phyloP scores from a whole-genome alignment of 768 basidiomycete genomes.

The Cystofilobasidium bisporidii region DNA sequence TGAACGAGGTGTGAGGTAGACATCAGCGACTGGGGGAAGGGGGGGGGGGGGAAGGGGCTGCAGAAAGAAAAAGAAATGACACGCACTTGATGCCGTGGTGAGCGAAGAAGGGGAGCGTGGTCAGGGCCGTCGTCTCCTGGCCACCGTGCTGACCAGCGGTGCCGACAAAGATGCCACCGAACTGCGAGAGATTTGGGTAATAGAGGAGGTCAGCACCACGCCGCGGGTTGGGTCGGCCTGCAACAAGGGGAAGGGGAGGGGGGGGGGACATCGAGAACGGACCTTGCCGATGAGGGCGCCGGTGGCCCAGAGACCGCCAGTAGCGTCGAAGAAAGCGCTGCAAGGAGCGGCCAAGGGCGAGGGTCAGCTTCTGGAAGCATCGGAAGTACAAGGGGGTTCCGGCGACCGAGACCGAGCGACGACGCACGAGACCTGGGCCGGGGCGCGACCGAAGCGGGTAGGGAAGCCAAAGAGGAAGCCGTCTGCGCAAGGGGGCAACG shows the following conservation, averaged over 20 bases:
- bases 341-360: too few relatives aligned
- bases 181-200: too few relatives aligned
- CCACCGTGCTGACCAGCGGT: conserved; percentile 24
- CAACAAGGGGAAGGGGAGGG: too few relatives aligned
- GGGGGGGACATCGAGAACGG: too few relatives aligned
- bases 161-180: conserved; percentile 12
- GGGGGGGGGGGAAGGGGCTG: not conserved
- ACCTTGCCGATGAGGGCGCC: conserved; percentile 23
- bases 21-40: too few relatives aligned
- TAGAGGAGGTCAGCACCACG: too few relatives aligned
- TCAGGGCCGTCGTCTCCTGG: conserved; percentile 26
- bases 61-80: not conserved
- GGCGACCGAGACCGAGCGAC: too few relatives aligned
- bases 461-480: conserved; percentile 1
- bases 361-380: too few relatives aligned
- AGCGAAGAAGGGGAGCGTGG: conserved; percentile 25
- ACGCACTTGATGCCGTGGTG: conserved; percentile 18
- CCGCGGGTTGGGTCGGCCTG: too few relatives aligned
- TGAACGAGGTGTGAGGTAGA: too few relatives aligned
- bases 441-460: conserved; percentile 28
- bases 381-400: too few relatives aligned
- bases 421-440: conserved; percentile 20
- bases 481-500: not conserved
- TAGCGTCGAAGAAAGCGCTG: conserved; percentile 17
- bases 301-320: not conserved